phyloP scores from a whole-genome alignment of 2,329 filamentous ascomycete genomes.

The Ciborinia camelliae region DNA sequence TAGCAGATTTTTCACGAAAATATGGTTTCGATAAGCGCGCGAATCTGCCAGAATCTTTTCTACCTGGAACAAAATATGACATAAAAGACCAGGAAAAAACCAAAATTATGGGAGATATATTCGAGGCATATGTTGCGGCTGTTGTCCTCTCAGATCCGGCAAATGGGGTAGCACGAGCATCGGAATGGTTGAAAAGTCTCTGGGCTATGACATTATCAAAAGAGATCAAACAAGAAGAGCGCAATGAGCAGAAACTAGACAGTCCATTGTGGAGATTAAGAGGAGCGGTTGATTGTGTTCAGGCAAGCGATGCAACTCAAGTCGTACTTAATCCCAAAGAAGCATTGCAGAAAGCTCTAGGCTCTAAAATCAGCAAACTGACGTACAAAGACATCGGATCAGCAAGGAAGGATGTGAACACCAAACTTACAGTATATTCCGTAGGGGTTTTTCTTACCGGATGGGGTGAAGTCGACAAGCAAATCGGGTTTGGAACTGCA shows the following conservation, averaged over 20 bases:
- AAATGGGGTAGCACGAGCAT: constrained; percentile 58
- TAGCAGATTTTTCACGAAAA: constrained; percentile 63
- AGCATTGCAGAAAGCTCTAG: constrained; percentile 48
- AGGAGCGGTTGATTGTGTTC: constrained; percentile 22
- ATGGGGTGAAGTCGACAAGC: constrained; percentile 59
- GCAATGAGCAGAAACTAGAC: constrained; percentile 23
- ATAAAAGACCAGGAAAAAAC: constrained; percentile 49
- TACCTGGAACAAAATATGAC: background rate
- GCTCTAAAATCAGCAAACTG: constrained; percentile 53
- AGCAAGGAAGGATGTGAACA: constrained; percentile 52
- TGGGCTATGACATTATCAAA: constrained; percentile 65
- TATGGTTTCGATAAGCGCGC: constrained; percentile 70
- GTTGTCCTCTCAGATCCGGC: constrained; percentile 64
- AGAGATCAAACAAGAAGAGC: constrained; percentile 47
- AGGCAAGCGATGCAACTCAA: constrained; percentile 1
- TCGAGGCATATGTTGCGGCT: constrained; percentile 86
- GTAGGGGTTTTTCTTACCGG: constrained; percentile 65
- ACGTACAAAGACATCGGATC: constrained; percentile 57
- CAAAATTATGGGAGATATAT: constrained; percentile 82
- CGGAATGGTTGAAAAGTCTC: constrained; percentile 69
- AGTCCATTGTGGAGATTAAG: constrained; percentile 35
- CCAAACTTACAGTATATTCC: constrained; percentile 55
- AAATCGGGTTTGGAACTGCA: constrained; percentile 61
- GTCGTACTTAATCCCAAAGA: constrained; percentile 48
- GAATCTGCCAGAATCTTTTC: constrained; percentile 41